phyloP scores from a whole-genome alignment of 257 asterid genomes.

The Plantago ovata region DNA sequence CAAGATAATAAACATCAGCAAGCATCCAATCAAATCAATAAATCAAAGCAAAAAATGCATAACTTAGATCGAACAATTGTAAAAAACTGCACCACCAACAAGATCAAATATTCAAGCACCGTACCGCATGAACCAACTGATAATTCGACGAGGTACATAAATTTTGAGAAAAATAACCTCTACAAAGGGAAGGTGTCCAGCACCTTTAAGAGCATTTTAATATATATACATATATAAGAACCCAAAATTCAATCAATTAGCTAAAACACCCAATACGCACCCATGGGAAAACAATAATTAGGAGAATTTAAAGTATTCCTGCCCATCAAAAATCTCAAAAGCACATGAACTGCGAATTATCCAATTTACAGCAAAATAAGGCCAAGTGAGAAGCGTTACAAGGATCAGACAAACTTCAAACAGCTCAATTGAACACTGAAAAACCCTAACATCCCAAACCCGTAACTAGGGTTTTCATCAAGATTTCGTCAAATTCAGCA shows the following conservation, averaged over 20 bases:
- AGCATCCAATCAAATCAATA: conserved; percentile 12
- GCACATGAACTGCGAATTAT: neutral
- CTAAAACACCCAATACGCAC: neutral
- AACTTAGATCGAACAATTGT: neutral
- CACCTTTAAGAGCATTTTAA: neutral
- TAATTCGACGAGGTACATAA: too few relatives aligned
- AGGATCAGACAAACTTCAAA: conserved; percentile 17
- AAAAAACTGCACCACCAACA: neutral
- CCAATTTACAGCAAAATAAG: neutral
- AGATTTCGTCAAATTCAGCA: conserved; percentile 23
- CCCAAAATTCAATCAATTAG: conserved; percentile 5
- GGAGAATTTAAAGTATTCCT: neutral
- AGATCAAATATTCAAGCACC: neutral
- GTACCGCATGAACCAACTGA: neutral
- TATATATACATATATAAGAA: neutral
- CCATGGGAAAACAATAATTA: neutral
- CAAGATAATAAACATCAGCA: conserved; percentile 22
- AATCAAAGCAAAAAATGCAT: conserved; percentile 4
- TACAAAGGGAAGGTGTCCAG: too few relatives aligned
- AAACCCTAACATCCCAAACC: conserved; percentile 37
- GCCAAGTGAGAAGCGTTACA: conserved; percentile 11
- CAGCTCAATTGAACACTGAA: conserved; percentile 19
- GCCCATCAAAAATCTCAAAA: neutral
- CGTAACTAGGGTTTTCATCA: conserved; percentile 44
- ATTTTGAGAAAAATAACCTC: too few relatives aligned